phyloP scores from a whole-genome alignment of 768 basidiomycete species.

The Suillus discolor region DNA sequence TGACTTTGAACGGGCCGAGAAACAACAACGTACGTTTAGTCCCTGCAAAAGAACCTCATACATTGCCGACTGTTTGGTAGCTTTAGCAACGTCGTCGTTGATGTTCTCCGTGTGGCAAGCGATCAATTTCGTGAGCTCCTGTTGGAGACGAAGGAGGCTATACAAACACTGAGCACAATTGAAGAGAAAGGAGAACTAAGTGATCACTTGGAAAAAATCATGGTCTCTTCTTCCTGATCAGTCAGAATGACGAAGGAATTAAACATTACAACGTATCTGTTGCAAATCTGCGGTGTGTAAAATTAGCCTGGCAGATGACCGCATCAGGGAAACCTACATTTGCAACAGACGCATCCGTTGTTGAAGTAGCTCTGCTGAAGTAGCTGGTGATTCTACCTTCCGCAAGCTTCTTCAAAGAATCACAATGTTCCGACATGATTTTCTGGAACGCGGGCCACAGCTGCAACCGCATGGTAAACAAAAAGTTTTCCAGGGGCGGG shows the following conservation, averaged over 20 bases:
- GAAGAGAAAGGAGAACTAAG: neutral
- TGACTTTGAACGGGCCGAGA: neutral
- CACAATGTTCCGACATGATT: conserved; percentile 80
- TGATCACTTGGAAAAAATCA: conserved; percentile 92
- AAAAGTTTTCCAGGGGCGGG: conserved; percentile 77
- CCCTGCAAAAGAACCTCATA: conserved; percentile 80
- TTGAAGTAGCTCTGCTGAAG: conserved; percentile 59
- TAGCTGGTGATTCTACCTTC: conserved; percentile 68
- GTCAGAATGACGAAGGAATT: conserved; percentile 81
- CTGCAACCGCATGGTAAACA: conserved; percentile 77
- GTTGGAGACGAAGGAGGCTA: conserved; percentile 83
- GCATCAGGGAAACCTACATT: conserved; percentile 44
- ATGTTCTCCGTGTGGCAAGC: conserved; percentile 70
- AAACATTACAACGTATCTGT: conserved; percentile 80
- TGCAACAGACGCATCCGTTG: conserved; percentile 70
- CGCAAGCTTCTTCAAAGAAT: conserved; percentile 79
- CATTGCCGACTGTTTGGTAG: conserved; percentile 68
- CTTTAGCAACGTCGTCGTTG: conserved; percentile 58
- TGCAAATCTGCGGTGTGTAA: conserved; percentile 54
- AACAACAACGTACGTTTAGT: conserved; percentile 65
- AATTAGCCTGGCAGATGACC: neutral
- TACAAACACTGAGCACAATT: conserved; percentile 1
- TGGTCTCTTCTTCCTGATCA: conserved; percentile 85
- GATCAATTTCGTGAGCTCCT: conserved; percentile 80
- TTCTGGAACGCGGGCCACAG: conserved; percentile 97